Conservation (phyloP, 2,329 filamentous ascomycete genomes). For the Ilyonectria robusta region DNA sequence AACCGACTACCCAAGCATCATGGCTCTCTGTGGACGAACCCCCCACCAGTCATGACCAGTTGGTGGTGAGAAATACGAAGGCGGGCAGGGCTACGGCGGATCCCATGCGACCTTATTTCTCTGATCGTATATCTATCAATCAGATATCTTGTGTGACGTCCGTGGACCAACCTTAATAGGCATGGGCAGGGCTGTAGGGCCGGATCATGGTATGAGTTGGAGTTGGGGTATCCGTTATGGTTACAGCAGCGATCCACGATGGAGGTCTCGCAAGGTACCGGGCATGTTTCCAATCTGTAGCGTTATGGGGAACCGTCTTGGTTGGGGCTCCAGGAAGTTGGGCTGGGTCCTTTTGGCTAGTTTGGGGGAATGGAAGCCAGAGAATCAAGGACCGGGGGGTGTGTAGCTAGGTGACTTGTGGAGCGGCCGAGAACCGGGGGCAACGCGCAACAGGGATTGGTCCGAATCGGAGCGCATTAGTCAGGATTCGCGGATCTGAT, state of each 20-base stretch:
- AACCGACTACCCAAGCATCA: conserved; percentile 38
- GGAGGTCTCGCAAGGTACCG: not conserved
- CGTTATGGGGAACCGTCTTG: not conserved
- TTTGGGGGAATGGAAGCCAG: not conserved
- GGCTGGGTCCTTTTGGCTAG: not conserved
- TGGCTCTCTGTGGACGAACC: conserved; percentile 16
- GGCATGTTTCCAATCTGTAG: not conserved
- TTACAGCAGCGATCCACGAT: not conserved
- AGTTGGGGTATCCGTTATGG: not conserved
- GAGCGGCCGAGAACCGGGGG: not conserved
- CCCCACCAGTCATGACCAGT: not conserved
- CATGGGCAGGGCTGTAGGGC: conserved; percentile 17
- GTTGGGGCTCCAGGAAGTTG: not conserved
- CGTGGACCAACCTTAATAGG: conserved; percentile 22
- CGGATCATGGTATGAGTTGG: not conserved
- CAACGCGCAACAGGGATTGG: conserved; percentile 17
- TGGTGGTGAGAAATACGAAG: not conserved
- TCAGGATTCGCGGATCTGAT: conserved; percentile 54
- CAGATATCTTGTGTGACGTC: conserved; percentile 12
- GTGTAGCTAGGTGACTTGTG: not conserved
- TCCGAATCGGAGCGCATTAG: conserved; percentile 18
- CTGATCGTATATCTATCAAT: conserved; percentile 21
- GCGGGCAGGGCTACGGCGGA: conserved; percentile 12
- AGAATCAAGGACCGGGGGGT: not conserved
- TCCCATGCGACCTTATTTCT: conserved; percentile 5